Conservation (phyloP, 345 rosid species). For the Gossypium anomalum region DNA sequence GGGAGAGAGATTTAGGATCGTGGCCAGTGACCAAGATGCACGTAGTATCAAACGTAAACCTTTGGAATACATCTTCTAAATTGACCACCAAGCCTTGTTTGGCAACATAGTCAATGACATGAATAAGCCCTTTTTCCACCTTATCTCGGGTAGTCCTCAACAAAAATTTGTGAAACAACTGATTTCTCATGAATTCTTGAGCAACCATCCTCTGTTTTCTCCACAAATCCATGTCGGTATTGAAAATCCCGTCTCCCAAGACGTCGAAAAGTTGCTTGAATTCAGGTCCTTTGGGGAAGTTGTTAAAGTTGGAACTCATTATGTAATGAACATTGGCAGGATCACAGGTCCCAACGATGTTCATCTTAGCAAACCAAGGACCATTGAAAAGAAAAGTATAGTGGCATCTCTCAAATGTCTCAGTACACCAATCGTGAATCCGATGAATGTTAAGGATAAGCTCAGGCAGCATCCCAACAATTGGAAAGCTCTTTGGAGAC, state of each 20-base stretch:
- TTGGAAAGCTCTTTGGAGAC: slow-evolving; percentile 38
- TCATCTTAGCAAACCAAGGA: slow-evolving; percentile 8
- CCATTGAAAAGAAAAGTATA: slow-evolving; percentile 37
- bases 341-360: slow-evolving; percentile 39
- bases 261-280: too few relatives aligned
- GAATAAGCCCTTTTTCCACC: slow-evolving; percentile 40
- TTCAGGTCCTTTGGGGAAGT: too few relatives aligned
- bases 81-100: slow-evolving; percentile 28
- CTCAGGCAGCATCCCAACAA: slow-evolving; percentile 54
- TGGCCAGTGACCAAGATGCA: slow-evolving; percentile 36
- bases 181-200: slow-evolving; percentile 31
- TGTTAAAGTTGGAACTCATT: slow-evolving; percentile 45
- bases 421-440: slow-evolving; percentile 30
- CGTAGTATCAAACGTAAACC: slow-evolving; percentile 43
- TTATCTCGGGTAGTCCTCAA: slow-evolving; percentile 23
- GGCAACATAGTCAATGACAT: slow-evolving; percentile 37
- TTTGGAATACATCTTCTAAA: slow-evolving; percentile 41
- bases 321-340: slow-evolving; percentile 53
- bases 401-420: slow-evolving; percentile 17
- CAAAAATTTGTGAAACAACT: slow-evolving; percentile 25
- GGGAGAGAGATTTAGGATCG: slow-evolving; percentile 35
- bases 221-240: slow-evolving; percentile 44
- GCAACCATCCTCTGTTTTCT: slow-evolving; percentile 37
- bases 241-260: neutral
- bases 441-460: slow-evolving; percentile 24